These are phyloP conservation scores for Stemphylium vesicarium DNA, from an alignment of 2,329 filamentous ascomycete genomes.

Conservation along the genomic window DNA sequence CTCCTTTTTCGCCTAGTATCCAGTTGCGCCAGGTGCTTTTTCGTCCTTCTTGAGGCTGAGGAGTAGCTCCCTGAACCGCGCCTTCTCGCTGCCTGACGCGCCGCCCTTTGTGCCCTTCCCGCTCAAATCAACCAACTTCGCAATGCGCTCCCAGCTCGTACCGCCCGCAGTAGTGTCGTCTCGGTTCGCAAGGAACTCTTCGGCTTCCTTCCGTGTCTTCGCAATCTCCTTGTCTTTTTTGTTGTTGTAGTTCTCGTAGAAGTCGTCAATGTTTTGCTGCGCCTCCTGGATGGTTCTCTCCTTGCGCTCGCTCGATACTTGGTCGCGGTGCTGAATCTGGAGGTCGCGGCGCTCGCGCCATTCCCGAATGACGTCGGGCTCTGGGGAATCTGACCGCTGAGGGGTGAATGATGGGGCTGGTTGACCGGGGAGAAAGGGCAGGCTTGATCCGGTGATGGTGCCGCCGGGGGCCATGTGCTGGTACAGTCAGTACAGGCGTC, in stretches of 20 bases:
- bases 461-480: constrained; percentile 76
- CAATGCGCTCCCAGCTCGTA: constrained; percentile 98
- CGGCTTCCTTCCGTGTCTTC: constrained; percentile 88
- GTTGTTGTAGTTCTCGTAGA: constrained; percentile 99
- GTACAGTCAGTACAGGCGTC: constrained; percentile 16
- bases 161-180: constrained; percentile 94
- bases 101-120: constrained; percentile 90
- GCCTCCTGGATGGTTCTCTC: constrained; percentile 86
- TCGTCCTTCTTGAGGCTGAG: constrained; percentile 90
- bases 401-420: constrained; percentile 49
- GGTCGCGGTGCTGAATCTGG: constrained; percentile 80
- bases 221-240: constrained; percentile 94
- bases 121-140: constrained; percentile 95
- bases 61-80: constrained; percentile 91
- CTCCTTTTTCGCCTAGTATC: constrained; percentile 30
- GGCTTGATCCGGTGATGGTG: constrained; percentile 75
- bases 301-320: constrained; percentile 83
- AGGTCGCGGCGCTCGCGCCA: constrained; percentile 92
- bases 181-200: constrained; percentile 85
- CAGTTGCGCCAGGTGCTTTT: constrained; percentile 71
- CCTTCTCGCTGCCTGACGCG: constrained; percentile 89
- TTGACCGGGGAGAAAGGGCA: constrained; percentile 60
- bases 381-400: constrained; percentile 73
- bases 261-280: constrained; percentile 94
- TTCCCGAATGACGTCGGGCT: constrained; percentile 84